Evolutionary conservation across 2,329 filamentous ascomycete genomes (phyloP).

Genomic region (Bretziella fagacearum): DNA sequence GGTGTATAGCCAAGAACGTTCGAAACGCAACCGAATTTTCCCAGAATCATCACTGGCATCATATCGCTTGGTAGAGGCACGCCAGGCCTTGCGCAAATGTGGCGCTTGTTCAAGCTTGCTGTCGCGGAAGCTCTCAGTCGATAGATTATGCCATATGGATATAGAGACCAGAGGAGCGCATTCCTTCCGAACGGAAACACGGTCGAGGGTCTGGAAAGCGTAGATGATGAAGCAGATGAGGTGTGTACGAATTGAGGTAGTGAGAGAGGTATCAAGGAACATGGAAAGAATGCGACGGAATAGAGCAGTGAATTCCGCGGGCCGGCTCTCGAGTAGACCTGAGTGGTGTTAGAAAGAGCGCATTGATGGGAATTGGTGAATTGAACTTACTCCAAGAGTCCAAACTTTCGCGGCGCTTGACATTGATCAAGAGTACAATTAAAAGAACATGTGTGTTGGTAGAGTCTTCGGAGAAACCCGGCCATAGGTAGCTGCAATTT

Average conservation of each 20-base stretch:
- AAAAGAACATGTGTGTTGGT: slow-evolving; percentile 86
- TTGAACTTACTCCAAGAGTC: slow-evolving; percentile 59
- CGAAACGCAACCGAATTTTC: slow-evolving; percentile 71
- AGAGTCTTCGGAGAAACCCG: slow-evolving; percentile 70
- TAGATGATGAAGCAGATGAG: slow-evolving; percentile 81
- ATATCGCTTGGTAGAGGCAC: slow-evolving; percentile 68
- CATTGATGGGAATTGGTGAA: not conserved
- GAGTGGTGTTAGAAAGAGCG: slow-evolving; percentile 12
- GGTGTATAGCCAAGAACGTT: slow-evolving; percentile 84
- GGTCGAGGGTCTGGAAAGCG: slow-evolving; percentile 88
- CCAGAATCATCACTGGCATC: slow-evolving; percentile 67
- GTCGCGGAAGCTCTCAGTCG: slow-evolving; percentile 58
- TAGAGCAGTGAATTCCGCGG: slow-evolving; percentile 69
- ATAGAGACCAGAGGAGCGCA: slow-evolving; percentile 92
- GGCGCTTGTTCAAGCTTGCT: slow-evolving; percentile 51
- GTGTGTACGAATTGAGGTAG: slow-evolving; percentile 53
- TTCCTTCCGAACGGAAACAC: slow-evolving; percentile 77
- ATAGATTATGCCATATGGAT: slow-evolving; percentile 86
- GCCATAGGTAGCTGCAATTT: slow-evolving; percentile 69
- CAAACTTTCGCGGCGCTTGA: slow-evolving; percentile 74
- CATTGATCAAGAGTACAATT: slow-evolving; percentile 68
- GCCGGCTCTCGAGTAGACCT: slow-evolving; percentile 61
- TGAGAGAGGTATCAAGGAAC: slow-evolving; percentile 54
- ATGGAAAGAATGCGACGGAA: slow-evolving; percentile 84
- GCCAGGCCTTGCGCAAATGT: slow-evolving; percentile 80